These are phyloP conservation scores for Garcileccinum viscosum DNA, from an alignment of 1,284 basidiomycete species.

Conservation along the genomic window DNA sequence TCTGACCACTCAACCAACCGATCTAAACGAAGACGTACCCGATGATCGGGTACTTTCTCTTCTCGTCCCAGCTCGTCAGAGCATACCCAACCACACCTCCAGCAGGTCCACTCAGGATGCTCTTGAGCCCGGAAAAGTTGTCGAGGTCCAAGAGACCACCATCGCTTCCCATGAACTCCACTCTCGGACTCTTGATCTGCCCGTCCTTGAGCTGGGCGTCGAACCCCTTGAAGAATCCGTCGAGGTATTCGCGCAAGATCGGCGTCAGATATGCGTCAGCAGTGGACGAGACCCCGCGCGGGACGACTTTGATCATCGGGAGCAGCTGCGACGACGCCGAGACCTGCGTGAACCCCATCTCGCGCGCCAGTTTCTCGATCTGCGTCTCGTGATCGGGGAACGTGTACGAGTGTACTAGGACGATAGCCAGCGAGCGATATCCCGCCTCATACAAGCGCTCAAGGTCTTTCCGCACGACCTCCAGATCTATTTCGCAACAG, in stretches of 20 bases:
- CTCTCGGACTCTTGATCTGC: slow-evolving; percentile 44
- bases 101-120: slow-evolving; percentile 78
- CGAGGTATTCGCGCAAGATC: slow-evolving; percentile 84
- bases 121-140: slow-evolving; percentile 80
- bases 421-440: slow-evolving; percentile 85
- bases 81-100: slow-evolving; percentile 83
- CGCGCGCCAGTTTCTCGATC: slow-evolving; percentile 76
- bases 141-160: slow-evolving; percentile 75
- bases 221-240: slow-evolving; percentile 91
- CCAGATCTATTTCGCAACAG: slow-evolving; percentile 50
- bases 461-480: slow-evolving; percentile 62
- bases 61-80: slow-evolving; percentile 70
- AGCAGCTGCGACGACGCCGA: slow-evolving; percentile 88
- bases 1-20: neutral
- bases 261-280: slow-evolving; percentile 98
- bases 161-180: slow-evolving; percentile 80
- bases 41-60: slow-evolving; percentile 65
- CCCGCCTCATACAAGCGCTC: slow-evolving; percentile 75
- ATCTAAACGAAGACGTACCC: slow-evolving; percentile 46
- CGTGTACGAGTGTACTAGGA: slow-evolving; percentile 92
- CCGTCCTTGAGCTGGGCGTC: slow-evolving; percentile 68
- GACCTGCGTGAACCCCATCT: slow-evolving; percentile 86
- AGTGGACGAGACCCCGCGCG: slow-evolving; percentile 89
- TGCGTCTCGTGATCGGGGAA: slow-evolving; percentile 82
- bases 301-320: slow-evolving; percentile 96